phyloP scores from a whole-genome alignment of 768 basidiomycete genomes.

The Tremella mesenterica region DNA sequence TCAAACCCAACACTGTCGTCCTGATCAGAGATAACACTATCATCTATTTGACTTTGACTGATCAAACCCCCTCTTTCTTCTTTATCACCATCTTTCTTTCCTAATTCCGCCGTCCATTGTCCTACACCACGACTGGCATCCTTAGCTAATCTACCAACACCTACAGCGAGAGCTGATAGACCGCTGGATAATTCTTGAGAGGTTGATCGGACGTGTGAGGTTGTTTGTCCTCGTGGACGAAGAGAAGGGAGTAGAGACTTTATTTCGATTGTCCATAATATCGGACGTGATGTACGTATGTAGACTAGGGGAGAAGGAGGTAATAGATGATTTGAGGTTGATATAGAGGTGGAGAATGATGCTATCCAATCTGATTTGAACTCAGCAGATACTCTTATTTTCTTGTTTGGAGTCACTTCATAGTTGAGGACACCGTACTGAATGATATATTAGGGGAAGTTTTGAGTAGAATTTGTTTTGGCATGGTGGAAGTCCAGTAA shows the following conservation, averaged over 20 bases:
- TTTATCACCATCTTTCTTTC: neutral
- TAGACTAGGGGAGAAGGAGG: slow-evolving; percentile 58
- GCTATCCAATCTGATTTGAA: slow-evolving; percentile 55
- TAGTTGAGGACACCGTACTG: too few species aligned
- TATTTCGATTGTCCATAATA: slow-evolving; percentile 61
- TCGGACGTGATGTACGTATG: slow-evolving; percentile 68
- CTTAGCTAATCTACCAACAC: neutral
- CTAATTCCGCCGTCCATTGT: neutral
- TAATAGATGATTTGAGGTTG: slow-evolving; percentile 87
- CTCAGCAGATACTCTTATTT: neutral
- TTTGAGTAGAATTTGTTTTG: too few species aligned
- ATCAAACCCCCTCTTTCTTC: slow-evolving; percentile 1
- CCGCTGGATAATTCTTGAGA: neutral
- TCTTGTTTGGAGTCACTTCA: too few species aligned
- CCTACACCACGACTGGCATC: neutral
- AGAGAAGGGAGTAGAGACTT: neutral
- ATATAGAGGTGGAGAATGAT: slow-evolving; percentile 73
- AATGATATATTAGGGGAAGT: too few species aligned
- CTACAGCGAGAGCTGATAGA: neutral
- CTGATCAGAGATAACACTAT: too few species aligned
- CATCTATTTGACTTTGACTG: neutral
- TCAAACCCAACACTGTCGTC: too few species aligned
- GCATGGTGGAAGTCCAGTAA: too few species aligned
- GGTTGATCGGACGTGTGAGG: neutral
- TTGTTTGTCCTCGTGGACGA: too few species aligned